Conservation (phyloP, 2,329 filamentous ascomycete genomes). For the Plenodomus lindquistii region DNA sequence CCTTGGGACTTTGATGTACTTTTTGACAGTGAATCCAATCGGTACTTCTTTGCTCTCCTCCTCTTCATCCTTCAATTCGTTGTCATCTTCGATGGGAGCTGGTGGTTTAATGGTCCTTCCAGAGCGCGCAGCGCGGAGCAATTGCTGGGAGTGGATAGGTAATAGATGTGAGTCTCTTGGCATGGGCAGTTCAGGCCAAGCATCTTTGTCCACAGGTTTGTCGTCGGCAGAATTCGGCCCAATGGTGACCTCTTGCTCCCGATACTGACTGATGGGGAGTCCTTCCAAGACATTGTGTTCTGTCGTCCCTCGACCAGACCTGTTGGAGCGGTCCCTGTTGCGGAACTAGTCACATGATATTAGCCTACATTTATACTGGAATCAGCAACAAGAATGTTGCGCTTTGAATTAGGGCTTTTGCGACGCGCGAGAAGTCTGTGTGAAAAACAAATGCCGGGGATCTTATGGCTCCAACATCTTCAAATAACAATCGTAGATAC, state of each 20-base stretch:
- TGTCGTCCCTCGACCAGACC: constrained; percentile 60
- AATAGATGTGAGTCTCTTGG: constrained; percentile 82
- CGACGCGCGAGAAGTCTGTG: background rate
- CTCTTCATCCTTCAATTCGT: constrained; percentile 51
- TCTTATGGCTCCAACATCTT: background rate
- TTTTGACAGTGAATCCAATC: constrained; percentile 59
- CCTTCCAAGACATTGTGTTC: constrained; percentile 73
- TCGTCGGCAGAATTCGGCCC: constrained; percentile 69
- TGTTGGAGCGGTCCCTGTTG: constrained; percentile 60
- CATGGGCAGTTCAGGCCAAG: constrained; percentile 83
- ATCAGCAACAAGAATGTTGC: background rate
- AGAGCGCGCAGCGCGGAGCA: constrained; percentile 79
- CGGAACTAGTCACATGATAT: constrained; percentile 52
- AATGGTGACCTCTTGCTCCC: constrained; percentile 68
- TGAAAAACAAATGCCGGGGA: background rate
- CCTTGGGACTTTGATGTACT: constrained; percentile 61
- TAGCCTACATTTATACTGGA: constrained; percentile 12
- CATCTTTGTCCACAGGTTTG: constrained; percentile 62
- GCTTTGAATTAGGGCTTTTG: too few relatives aligned
- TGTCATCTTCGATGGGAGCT: constrained; percentile 67
- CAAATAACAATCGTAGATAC: too few relatives aligned
- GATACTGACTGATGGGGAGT: constrained; percentile 89
- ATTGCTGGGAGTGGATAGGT: constrained; percentile 76
- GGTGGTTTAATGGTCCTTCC: constrained; percentile 76
- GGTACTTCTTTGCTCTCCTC: constrained; percentile 49